Evolutionary conservation across 768 basidiomycete genomes (phyloP), one percentile per base, ranked within the genome.

Genomic region (Trametes elegans): DNA sequence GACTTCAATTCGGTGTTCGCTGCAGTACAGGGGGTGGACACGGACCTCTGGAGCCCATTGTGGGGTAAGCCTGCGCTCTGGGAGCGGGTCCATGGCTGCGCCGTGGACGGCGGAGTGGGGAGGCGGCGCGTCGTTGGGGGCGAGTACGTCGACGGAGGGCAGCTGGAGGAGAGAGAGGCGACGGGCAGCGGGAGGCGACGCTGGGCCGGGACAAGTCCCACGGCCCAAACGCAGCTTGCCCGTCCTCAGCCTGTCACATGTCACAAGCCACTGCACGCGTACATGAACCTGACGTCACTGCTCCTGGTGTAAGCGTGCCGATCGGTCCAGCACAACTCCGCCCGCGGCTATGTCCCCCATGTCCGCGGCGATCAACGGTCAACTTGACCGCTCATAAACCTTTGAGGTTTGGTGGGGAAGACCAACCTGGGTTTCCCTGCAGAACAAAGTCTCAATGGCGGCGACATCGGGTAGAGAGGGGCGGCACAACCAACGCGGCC

Each of bases 41-140:
- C 59, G 29, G 18, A 66, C 66, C 59, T 61, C 63, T 10, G 65
- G 65, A 9, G 63, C 62, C 66, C 66, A 68, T 13, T 60, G 51
- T 9, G 63, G 63, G 10, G 53, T 44, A 48, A 68, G 61, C 57
- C 54, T 59, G 38, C 66, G 58, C 58, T 67, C 66, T n/a, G 35
- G 29, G 40, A 54, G 44, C 31, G 36, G 45, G 52, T 60, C 53
- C 61, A 64, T 62, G 48, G 28, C 16, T 18, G 13, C 26, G 32
- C 48, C 51, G 46, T 45, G 53, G 54, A 44, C 46, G 59, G 29
- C 46, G 45, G 18, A 31, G 36, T 35, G 21, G 38, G 19, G 16
- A 31, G 41, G 32, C 2, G 7, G 32, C 14, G 14, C 31, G 44
- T 31, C 49, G 44, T 41, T 38, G 38, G 14, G 58, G 29, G 48